These are phyloP conservation scores for Lithohypha guttulata DNA, from an alignment of 2,329 filamentous ascomycete genomes.

Conservation along the genomic window DNA sequence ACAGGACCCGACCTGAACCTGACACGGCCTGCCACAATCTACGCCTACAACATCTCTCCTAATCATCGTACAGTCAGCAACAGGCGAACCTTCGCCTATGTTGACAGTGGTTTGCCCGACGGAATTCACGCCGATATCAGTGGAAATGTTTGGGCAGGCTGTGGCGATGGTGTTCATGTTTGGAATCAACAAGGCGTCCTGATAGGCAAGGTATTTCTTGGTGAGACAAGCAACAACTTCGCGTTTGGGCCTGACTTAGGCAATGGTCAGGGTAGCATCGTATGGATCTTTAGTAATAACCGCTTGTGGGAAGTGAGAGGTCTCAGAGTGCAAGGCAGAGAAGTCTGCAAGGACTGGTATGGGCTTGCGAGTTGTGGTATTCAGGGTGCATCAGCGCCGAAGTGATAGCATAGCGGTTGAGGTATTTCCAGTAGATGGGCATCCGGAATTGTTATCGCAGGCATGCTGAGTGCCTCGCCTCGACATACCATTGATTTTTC, in stretches of 20 bases:
- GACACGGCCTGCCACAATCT: constrained; percentile 13
- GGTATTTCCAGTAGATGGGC: too few species aligned
- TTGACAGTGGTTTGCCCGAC: constrained; percentile 37
- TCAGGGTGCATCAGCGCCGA: neutral
- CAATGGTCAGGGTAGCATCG: neutral
- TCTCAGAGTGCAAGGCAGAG: constrained; percentile 1
- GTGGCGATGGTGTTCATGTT: constrained; percentile 45
- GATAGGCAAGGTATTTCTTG: constrained; percentile 46
- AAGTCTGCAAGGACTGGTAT: constrained; percentile 6
- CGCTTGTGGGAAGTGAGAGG: constrained; percentile 8
- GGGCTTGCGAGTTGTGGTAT: constrained; percentile 6
- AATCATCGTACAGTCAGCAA: constrained; percentile 26
- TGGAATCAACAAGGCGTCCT: constrained; percentile 41
- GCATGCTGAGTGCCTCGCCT: too few species aligned
- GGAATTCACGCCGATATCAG: constrained; percentile 41
- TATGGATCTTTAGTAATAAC: constrained; percentile 6
- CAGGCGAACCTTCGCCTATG: constrained; percentile 43
- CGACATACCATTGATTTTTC: too few species aligned
- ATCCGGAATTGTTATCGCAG: too few species aligned
- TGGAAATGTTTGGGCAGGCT: constrained; percentile 47
- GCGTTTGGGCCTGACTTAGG: constrained; percentile 3
- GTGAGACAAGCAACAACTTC: constrained; percentile 23
- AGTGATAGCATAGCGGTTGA: too few species aligned
- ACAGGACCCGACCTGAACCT: constrained; percentile 22
- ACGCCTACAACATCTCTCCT: constrained; percentile 15